Evolutionary conservation across 805 yeast genomes (phyloP), one percentile per base, ranked within the genome.

Genomic region (Ogataea ganodermae): DNA sequence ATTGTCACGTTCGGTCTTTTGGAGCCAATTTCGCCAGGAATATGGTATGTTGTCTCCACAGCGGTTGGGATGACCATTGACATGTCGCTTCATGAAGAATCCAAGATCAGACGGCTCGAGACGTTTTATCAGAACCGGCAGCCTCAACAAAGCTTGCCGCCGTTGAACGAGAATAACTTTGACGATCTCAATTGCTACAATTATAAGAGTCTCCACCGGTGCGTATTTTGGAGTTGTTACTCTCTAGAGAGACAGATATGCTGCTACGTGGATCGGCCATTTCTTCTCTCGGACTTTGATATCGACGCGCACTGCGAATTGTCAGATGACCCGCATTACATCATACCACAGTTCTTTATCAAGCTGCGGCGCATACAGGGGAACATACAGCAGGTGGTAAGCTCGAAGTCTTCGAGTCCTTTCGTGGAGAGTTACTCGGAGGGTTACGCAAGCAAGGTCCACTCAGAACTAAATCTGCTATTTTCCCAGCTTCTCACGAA

Each of bases 11-110:
- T 71, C 56, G 69, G 77, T 7, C 64, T 68, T 10, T 66, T 75
- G 75, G 62, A 77, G 40, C 79, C 79, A 0, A 63, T 75, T 1
- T 65, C 69, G 4, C 79, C 79, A 3, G 76, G 78, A 1, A 72
- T 74, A 6, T 75, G 79, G 79, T 73, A 74, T 51, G 66, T 72
- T 10, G 58, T 74, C 28, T 75, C 78, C 3, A 59, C 67, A 7
- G 79, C 78, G 6, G 62, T 74, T 46, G 58, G 76, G 39, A 50
- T 73, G 31, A 69, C 74, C 45, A 72, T 74, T 21, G 79, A 74
- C 49, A 51, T 74, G 50, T 77, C 74, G 27, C 56, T 75, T n/a
- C 78, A 74, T 52, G 70, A 69, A 26, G 78, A 74, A 46, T 26
- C 48, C 4, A 42, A 46, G 21, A 10, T 59, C 9, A 18, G 12